phyloP scores from a whole-genome alignment of 768 basidiomycete species.

The Hortiboletus flavorubellus region DNA sequence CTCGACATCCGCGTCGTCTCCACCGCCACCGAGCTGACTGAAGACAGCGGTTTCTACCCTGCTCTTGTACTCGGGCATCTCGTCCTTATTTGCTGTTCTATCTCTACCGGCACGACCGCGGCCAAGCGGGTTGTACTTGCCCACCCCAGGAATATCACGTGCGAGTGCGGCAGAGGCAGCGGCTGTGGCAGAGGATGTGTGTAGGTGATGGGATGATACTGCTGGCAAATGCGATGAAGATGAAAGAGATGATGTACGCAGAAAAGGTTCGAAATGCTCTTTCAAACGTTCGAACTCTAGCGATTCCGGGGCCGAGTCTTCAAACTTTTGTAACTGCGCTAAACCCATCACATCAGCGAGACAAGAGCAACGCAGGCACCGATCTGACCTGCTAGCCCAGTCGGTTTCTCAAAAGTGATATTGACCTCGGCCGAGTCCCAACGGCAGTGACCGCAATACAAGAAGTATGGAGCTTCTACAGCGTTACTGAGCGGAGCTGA shows the following conservation, averaged over 20 bases:
- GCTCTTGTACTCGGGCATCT: constrained; percentile 74
- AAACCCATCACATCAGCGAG: constrained; percentile 1
- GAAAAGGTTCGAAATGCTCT: constrained; percentile 94
- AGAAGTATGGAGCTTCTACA: constrained; percentile 86
- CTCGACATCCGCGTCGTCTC: constrained; percentile 68
- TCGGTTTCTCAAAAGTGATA: constrained; percentile 94
- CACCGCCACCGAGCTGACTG: constrained; percentile 51
- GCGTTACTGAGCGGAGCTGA: constrained; percentile 53
- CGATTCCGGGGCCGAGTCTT: constrained; percentile 80
- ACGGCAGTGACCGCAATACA: constrained; percentile 88
- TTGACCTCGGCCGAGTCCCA: constrained; percentile 94
- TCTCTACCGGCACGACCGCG: constrained; percentile 53
- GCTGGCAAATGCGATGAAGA: constrained; percentile 55
- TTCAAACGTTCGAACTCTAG: constrained; percentile 93
- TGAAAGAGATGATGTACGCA: constrained; percentile 78
- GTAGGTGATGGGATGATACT: constrained; percentile 63
- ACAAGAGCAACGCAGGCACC: neutral
- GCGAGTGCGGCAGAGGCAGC: constrained; percentile 87
- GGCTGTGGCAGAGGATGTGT: constrained; percentile 80
- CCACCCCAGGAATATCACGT: constrained; percentile 81
- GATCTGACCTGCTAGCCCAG: constrained; percentile 81
- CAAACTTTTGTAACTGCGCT: constrained; percentile 90
- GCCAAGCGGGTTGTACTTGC: constrained; percentile 67
- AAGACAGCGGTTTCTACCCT: constrained; percentile 62
- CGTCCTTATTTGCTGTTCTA: constrained; percentile 66